Percentiles rank a stretch among this genome's conserved stretches.
phyloP scores from a whole-genome alignment of 352 stramenopile species.

The Globisporangium uncinulatum region DNA sequence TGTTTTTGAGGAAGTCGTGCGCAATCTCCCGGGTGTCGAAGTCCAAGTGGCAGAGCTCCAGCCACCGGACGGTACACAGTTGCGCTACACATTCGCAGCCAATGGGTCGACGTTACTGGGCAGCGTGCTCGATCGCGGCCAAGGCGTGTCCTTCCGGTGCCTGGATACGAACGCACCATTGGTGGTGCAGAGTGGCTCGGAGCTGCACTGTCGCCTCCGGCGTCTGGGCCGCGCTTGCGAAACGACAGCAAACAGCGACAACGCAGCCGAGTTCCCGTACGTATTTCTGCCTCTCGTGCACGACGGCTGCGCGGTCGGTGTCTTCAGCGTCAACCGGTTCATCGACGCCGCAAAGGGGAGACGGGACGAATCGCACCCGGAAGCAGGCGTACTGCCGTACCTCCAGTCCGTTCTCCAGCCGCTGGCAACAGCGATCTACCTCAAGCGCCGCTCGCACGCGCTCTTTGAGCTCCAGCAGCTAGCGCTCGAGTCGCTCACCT shows the following conservation, averaged over 20 bases:
- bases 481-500: conserved; percentile 32
- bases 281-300: conserved; percentile 63
- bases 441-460: conserved; percentile 48
- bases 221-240: conserved; percentile 12
- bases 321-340: conserved; percentile 63
- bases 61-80: conserved; percentile 21
- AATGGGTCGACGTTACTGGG: conserved; percentile 29
- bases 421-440: conserved; percentile 45
- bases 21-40: conserved; percentile 45
- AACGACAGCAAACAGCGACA: too few relatives aligned
- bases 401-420: conserved; percentile 31
- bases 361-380: conserved; percentile 51
- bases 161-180: conserved; percentile 36
- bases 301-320: conserved; percentile 51
- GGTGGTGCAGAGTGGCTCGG: conserved; percentile 29
- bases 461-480: conserved; percentile 41
- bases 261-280: conserved; percentile 28
- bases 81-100: conserved; percentile 47
- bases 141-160: conserved; percentile 52
- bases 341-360: conserved; percentile 45
- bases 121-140: conserved; percentile 32
- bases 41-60: conserved; percentile 57
- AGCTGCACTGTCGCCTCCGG: conserved; percentile 27
- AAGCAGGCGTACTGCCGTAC: conserved; percentile 54
- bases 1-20: conserved; percentile 42